Conservation (phyloP, 2,329 filamentous ascomycete genomes). For the Cadophora malorum region DNA sequence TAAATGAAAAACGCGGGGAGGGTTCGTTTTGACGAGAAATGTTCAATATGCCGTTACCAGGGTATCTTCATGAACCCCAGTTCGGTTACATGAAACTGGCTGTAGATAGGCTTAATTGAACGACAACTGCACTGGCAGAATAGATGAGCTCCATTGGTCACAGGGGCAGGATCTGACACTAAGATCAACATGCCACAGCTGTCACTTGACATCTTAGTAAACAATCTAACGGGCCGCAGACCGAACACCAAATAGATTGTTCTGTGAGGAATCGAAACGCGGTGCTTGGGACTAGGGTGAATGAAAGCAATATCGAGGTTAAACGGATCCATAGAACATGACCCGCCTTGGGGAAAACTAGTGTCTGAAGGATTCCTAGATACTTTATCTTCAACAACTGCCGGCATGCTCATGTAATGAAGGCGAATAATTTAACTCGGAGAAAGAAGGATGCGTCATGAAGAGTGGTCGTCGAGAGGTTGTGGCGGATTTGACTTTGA, state of each 20-base stretch:
- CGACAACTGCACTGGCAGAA: neutral
- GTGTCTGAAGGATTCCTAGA: slow-evolving; percentile 3
- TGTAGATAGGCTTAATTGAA: slow-evolving; percentile 20
- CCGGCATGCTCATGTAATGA: slow-evolving; percentile 6
- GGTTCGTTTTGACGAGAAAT: slow-evolving; percentile 16
- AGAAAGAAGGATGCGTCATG: neutral
- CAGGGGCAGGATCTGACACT: slow-evolving; percentile 2
- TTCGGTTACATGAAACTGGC: slow-evolving; percentile 22
- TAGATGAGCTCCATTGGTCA: slow-evolving; percentile 9
- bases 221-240: slow-evolving; percentile 25
- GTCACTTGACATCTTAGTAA: slow-evolving; percentile 25
- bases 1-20: slow-evolving; percentile 26
- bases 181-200: slow-evolving; percentile 18
- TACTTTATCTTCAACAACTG: slow-evolving; percentile 4
- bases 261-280: slow-evolving; percentile 12
- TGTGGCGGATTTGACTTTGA: neutral
- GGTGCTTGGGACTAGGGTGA: slow-evolving; percentile 14
- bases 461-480: neutral
- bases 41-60: slow-evolving; percentile 21
- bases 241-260: slow-evolving; percentile 24
- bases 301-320: slow-evolving; percentile 15
- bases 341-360: slow-evolving; percentile 10
- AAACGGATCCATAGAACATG: slow-evolving; percentile 17
- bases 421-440: neutral
- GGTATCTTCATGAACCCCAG: slow-evolving; percentile 15